These are phyloP conservation scores for Xylaria intraflava DNA, from an alignment of 495 filamentous ascomycete genomes.

Conservation along the genomic window DNA sequence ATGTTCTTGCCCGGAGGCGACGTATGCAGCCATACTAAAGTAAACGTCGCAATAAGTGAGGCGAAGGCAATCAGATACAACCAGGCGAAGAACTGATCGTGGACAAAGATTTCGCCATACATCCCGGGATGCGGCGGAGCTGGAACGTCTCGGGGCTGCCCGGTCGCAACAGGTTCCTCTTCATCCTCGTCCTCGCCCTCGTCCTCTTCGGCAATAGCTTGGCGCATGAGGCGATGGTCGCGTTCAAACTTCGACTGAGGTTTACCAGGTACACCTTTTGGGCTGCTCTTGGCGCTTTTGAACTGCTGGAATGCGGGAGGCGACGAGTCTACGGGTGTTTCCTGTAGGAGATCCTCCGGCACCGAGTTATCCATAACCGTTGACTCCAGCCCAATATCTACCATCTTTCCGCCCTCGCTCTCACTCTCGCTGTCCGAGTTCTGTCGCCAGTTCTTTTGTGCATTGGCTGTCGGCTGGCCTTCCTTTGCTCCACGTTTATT, in stretches of 20 bases:
- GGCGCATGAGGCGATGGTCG: slow-evolving; percentile 26
- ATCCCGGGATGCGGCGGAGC: slow-evolving; percentile 17
- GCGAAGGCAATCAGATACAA: slow-evolving; percentile 80
- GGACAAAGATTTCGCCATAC: slow-evolving; percentile 47
- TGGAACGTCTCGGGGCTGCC: slow-evolving; percentile 16
- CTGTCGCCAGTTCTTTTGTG: slow-evolving; percentile 36
- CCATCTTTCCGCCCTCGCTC: slow-evolving; percentile 58
- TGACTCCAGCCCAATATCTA: slow-evolving; percentile 79
- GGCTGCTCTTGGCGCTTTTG: slow-evolving; percentile 26
- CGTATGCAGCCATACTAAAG: slow-evolving; percentile 85
- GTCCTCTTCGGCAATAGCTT: slow-evolving; percentile 27
- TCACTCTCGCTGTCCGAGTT: slow-evolving; percentile 38
- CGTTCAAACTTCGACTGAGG: slow-evolving; percentile 23
- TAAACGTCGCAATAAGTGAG: slow-evolving; percentile 75
- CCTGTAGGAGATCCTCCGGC: slow-evolving; percentile 51
- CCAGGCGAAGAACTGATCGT: slow-evolving; percentile 90
- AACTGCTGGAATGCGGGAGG: slow-evolving; percentile 89
- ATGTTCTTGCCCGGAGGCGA: slow-evolving; percentile 56
- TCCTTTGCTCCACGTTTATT: slow-evolving; percentile 26
- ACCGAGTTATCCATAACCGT: slow-evolving; percentile 51
- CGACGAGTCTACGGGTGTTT: slow-evolving; percentile 54
- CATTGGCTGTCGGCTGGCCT: slow-evolving; percentile 38
- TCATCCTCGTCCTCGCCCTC: slow-evolving; percentile 24
- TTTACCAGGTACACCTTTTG: slow-evolving; percentile 15
- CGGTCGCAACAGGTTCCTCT: slow-evolving; percentile 13